phyloP scores from a whole-genome alignment of 495 filamentous ascomycete species.

The Talaromyces stipitatus region DNA sequence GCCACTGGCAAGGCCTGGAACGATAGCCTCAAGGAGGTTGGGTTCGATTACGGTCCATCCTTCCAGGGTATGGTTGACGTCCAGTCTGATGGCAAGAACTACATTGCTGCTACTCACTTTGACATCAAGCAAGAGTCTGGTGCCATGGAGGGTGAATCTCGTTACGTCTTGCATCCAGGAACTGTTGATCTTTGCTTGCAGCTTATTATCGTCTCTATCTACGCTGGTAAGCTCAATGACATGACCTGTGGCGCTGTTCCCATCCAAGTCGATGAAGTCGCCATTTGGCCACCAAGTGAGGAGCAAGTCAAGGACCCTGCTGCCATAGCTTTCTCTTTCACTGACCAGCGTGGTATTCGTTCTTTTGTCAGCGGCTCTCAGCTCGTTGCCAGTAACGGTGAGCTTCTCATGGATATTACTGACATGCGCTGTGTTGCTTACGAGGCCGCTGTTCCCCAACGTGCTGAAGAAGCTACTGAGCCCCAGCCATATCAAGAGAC shows the following conservation, averaged over 20 bases:
- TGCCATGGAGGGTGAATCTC: constrained; percentile 22
- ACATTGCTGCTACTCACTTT: constrained; percentile 7
- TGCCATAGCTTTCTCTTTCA: constrained; percentile 5
- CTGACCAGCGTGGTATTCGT: constrained; percentile 4
- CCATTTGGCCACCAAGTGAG: constrained; percentile 17
- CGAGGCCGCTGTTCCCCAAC: constrained; percentile 25
- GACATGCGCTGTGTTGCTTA: constrained; percentile 18
- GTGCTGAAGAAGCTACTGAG: constrained; percentile 5
- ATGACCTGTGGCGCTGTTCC: constrained; percentile 29
- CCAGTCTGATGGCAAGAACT: constrained; percentile 12
- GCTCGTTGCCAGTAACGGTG: constrained; percentile 9
- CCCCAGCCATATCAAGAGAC: constrained; percentile 4
- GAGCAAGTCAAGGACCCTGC: constrained; percentile 5
- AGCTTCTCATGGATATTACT: constrained; percentile 19
- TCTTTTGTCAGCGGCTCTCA: constrained; percentile 6
- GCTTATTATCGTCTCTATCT: constrained; percentile 23
- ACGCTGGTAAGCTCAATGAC: constrained; percentile 18
- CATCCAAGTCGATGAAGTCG: constrained; percentile 24
- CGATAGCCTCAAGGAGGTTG: constrained; percentile 18
- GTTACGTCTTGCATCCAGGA: constrained; percentile 30
- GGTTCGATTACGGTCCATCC: constrained; percentile 28
- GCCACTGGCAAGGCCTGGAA: constrained; percentile 26
- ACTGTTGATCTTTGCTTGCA: constrained; percentile 29
- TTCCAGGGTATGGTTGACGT: constrained; percentile 25
- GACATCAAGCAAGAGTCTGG: constrained; percentile 13